Base-by-base conservation (phyloP, 179 eudicot species). In the Silene coronaria region DNA sequence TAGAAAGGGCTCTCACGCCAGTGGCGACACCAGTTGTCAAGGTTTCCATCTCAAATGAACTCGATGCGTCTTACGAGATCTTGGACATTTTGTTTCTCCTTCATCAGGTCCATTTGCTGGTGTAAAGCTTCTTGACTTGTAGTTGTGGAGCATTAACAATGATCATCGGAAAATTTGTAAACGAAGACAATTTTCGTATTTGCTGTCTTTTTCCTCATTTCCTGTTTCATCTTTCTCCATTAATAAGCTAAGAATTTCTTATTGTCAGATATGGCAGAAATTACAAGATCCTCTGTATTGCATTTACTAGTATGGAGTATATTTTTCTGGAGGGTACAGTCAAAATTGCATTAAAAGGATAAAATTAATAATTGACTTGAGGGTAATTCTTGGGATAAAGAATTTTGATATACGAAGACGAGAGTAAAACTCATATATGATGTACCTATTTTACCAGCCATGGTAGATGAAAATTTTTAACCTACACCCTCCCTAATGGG, bases 1-100 rank as follows among this genome's bases (percentile, higher is more conserved):
- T 77, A 86, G 87, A 76, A 82, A 80, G 78, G 71, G 83, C 73
- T 87, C 88, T 34, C 78, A 75, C 46, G 71, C 78, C 67, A 64
- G 63, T 51, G 71, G 73, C 13, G 58, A 14, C 24, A 67, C 45
- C 11, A 24, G 1, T 23, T 27, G 74, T 17, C 74, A 71, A 53
- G 74, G 74, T 48, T 70, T 51, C 30, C 74, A 70, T 9, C 23
- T 71, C 17, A 17, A 68, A 14, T 68, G 70, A 68, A 68, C 10
- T 38, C 16, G 57, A 42, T 21, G 10, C 0, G 0, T 13, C 6
- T 26, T 4, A 60, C 24, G 38, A 26, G n/a, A 13, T 42, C 3
- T 12, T 63, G 13, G n/a, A 21, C 71, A n/a, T 67, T 36, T 8
- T 36, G 38, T 38, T 19, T n/a, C 8, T 21, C 17, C 16, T 16